Percentiles rank a stretch among this genome's conserved stretches.
Conservation (phyloP, 306 rosid species). For the Lablab purpureus region DNA sequence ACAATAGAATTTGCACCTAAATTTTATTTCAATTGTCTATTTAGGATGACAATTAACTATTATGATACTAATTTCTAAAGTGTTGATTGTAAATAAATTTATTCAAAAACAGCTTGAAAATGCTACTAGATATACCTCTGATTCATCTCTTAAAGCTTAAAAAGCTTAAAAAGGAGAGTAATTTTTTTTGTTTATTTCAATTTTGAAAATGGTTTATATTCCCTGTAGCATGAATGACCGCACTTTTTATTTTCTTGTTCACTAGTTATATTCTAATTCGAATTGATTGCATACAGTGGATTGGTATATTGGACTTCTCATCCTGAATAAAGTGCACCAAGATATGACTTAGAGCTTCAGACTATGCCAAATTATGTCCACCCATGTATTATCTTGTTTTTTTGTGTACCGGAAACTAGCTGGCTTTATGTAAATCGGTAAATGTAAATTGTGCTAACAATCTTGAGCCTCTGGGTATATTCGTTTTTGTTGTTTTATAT, state of each 20-base stretch:
- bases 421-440: no score
- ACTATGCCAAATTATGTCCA: no score
- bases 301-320: no score
- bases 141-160: slow-evolving; percentile 21
- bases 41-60: slow-evolving; percentile 14
- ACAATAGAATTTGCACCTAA: background rate
- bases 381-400: no score
- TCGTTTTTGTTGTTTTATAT: no score
- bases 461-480: no score
- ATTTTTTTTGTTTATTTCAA: background rate
- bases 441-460: no score
- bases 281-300: no score
- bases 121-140: background rate
- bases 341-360: no score
- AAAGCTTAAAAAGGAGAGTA: no score
- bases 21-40: background rate
- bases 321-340: no score
- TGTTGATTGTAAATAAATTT: background rate
- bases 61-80: slow-evolving; percentile 1
- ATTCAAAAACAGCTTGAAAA: slow-evolving; percentile 12
- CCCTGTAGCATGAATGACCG: background rate
- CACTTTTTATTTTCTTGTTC: background rate
- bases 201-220: slow-evolving; percentile 27
- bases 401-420: no score
- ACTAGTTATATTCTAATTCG: slow-evolving; percentile 14